Evolutionary conservation across 306 rosid species (phyloP), one percentile per base, ranked within the genome.

Genomic region (Vigna reflexopilosa): DNA sequence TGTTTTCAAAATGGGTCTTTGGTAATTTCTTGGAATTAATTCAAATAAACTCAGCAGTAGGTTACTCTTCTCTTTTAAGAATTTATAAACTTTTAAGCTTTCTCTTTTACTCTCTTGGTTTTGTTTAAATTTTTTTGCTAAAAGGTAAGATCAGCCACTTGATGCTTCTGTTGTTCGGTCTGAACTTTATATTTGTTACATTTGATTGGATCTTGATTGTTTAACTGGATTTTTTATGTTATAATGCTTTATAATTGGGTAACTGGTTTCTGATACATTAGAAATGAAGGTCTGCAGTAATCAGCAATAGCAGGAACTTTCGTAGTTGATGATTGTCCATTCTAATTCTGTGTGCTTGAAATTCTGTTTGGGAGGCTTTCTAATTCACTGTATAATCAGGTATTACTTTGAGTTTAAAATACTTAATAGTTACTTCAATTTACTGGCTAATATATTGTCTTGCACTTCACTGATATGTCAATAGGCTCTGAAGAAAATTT

Each of bases 311-410:
- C 99, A 68, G 97, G 98, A 86, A 96, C 99, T 80, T 96, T 96
- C 87, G 91, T 96, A 64, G 99, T 96, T 70, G 93, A 96, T 72
- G 97, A 95, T 76, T 93, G 98, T 80, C 99, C 99, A 70, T 96
- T 90, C 85, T 93, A 91, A 83, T 96, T 88, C 79, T 95, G 99
- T 80, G 80, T 96, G 90, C 93, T 96, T 85, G 98, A 96, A 84
- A 88, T 96, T 78, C 81, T 96, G 77, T 89, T 96, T 80, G 99
- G 97, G 76, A 87, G 99, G 89, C 99, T 96, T 76, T 89, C 97
- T 55, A 83, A 84, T 76, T 65, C 96, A n/a, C 77, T 96, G 50
- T 96, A 87, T 83, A 82, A 84, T 82, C 99, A 96, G 98, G 99
- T 93, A 67, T 70, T 16, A 76, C 48, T 69, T 51, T 69, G 56